Base-by-base conservation (phyloP, 2,329 filamentous ascomycete species). In the Didymella lethalis region DNA sequence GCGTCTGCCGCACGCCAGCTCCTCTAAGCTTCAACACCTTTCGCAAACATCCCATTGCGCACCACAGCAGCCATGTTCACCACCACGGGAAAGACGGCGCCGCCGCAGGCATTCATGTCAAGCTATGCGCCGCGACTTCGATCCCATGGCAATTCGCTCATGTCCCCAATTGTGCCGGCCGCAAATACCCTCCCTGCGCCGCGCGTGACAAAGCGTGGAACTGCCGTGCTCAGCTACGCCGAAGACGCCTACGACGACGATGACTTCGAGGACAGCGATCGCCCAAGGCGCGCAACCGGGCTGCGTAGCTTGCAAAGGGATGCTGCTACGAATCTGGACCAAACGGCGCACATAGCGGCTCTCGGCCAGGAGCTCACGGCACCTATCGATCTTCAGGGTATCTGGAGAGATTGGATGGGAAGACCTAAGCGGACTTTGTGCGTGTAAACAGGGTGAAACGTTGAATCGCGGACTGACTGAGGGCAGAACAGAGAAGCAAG, bases 381-480 rank as follows among this genome's bases (percentile, higher is more conserved):
- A 66, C 94, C 94, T 0, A 90, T 97, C 16, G 86, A 94, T 23
- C 83, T 96, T 18, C 93, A 97, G 77, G 91, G 92, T 59, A 91
- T 97, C 70, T 97, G 92, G 88, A 86, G 94, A 73, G 93, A 97
- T 68, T 98, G 94, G 93, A 96, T 97, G 87, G 87, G 90, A 60
- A 93, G 94, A 78, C 82, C 81, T 11, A 83, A 82, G 68, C 76
- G 80, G 49, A 77, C 74, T 49, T 64, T 78, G 78, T 79, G 58
- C 81, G 85, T 61, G 82, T 41, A 20, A 26, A 38, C 20, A 16
- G 32, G 23, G 2, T 44, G 38, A 20, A 31, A 7, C 31, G 20
- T 38, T 26, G 29, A 18, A 45, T 14, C 44, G 20, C 20, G 25
- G 38, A 16, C 65, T 70, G 45, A 70, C 47, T 18, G 10, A 47